Conservation (phyloP, 495 filamentous ascomycete species). For the Cryomyces minteri region DNA sequence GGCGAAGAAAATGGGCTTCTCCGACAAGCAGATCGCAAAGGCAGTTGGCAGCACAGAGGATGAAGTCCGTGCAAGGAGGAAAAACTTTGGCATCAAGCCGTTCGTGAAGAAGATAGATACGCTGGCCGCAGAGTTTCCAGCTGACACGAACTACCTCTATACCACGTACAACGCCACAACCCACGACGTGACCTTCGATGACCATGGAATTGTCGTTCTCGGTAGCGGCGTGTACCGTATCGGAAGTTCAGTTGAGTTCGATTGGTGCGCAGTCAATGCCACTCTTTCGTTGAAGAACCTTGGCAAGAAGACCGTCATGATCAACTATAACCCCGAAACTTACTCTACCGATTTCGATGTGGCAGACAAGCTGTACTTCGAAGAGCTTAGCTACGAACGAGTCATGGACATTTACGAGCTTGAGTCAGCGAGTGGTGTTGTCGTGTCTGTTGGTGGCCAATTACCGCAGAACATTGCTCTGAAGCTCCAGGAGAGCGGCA, state of each 20-base stretch:
- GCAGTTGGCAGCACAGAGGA: conserved; percentile 77
- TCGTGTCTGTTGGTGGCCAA: conserved; percentile 90
- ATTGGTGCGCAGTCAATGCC: conserved; percentile 96
- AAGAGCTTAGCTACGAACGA: conserved; percentile 90
- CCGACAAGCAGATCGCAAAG: conserved; percentile 81
- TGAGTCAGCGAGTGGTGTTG: conserved; percentile 70
- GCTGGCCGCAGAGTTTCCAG: conserved; percentile 93
- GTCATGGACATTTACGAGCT: conserved; percentile 99
- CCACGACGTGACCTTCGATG: conserved; percentile 89
- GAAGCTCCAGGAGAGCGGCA: conserved; percentile 77
- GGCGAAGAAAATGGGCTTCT: conserved; percentile 96
- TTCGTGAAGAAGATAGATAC: conserved; percentile 99
- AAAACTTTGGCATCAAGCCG: conserved; percentile 66
- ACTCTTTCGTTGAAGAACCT: conserved; percentile 69
- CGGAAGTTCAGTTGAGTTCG: conserved; percentile 93
- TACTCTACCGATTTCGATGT: conserved; percentile 80
- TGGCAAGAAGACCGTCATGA: conserved; percentile 97
- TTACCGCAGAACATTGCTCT: conserved; percentile 95
- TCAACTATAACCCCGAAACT: conserved; percentile 92
- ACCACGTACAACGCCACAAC: conserved; percentile 96
- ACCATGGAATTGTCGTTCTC: conserved; percentile 77
- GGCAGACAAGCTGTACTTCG: conserved; percentile 92
- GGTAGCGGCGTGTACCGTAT: conserved; percentile 94
- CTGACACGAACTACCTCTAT: conserved; percentile 91
- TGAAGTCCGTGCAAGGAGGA: conserved; percentile 67